Percentiles rank a stretch among this genome's conserved stretches.
These are phyloP conservation scores for Chlorella vulgaris DNA, from an alignment of 139 green algal species.

Conservation along the genomic window DNA sequence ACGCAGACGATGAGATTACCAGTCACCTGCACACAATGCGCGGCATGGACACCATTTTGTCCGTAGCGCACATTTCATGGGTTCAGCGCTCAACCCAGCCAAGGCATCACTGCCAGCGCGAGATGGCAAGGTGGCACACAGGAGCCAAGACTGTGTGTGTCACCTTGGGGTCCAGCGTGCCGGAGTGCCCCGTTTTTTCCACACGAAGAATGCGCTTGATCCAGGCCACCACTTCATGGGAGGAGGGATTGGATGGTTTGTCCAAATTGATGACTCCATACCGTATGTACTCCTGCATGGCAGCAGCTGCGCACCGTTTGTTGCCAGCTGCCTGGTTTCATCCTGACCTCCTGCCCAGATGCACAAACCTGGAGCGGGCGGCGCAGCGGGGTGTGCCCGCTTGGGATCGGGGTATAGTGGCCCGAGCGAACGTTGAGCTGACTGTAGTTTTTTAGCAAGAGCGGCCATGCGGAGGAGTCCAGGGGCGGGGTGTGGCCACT, in stretches of 20 bases:
- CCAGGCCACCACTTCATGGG: slow-evolving; percentile 98
- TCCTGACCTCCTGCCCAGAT: background rate
- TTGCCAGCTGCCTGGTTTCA: background rate
- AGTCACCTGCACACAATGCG: slow-evolving; percentile 46
- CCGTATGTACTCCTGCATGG: slow-evolving; percentile 87
- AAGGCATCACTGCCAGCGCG: too few relatives aligned
- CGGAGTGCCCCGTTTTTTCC: slow-evolving; percentile 97
- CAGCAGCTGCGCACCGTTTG: background rate
- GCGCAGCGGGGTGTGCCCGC: slow-evolving; percentile 88
- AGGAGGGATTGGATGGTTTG: slow-evolving; percentile 97
- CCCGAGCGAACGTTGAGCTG: slow-evolving; percentile 93
- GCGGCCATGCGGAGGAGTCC: slow-evolving; percentile 95
- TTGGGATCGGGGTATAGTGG: slow-evolving; percentile 98
- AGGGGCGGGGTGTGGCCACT: slow-evolving; percentile 80
- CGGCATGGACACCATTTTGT: background rate
- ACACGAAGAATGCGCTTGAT: slow-evolving; percentile 95
- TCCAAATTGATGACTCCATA: slow-evolving; percentile 99
- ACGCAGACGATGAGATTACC: slow-evolving; percentile 98
- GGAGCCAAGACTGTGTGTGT: background rate
- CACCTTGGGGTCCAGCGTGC: slow-evolving; percentile 34
- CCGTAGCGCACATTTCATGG: too few relatives aligned
- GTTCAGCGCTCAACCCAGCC: background rate
- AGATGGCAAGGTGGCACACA: background rate
- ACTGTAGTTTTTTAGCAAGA: slow-evolving; percentile 98
- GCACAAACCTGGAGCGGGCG: slow-evolving; percentile 61